These are phyloP conservation scores for Blechomonas ayalai DNA, from an alignment of 208 protist species.

Conservation along the genomic window DNA sequence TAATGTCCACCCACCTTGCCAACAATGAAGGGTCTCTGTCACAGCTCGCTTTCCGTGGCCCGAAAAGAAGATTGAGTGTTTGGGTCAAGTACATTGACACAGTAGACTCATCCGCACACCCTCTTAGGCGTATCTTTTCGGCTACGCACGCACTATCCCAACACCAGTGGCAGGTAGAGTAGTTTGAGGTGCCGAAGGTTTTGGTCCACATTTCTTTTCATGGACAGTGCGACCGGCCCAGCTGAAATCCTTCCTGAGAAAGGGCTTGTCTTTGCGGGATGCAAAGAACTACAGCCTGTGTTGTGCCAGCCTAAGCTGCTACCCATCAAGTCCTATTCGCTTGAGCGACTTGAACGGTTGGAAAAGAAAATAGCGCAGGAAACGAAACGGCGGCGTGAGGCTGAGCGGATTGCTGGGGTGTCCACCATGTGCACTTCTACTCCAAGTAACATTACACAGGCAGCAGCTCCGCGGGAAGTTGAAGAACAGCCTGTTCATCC, in stretches of 20 bases:
- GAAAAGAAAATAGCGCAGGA: constrained; percentile 67
- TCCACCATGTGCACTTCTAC: constrained; percentile 17
- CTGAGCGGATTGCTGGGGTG: constrained; percentile 8
- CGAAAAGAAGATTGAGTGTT: no score
- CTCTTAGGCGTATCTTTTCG: no score
- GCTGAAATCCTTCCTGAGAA: constrained; percentile 72
- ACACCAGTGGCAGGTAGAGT: no score
- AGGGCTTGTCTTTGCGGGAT: constrained; percentile 76
- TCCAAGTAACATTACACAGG: neutral
- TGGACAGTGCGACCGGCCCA: constrained; percentile 1
- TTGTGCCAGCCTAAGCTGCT: constrained; percentile 96
- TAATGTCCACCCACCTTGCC: no score
- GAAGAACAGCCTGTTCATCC: neutral
- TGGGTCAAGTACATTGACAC: no score
- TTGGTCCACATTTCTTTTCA: no score
- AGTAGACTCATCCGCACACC: no score
- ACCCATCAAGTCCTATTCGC: constrained; percentile 93
- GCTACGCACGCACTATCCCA: no score
- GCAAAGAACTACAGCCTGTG: constrained; percentile 62
- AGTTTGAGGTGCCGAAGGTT: no score
- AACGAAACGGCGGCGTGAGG: constrained; percentile 33
- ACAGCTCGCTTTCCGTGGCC: no score
- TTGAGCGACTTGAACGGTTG: constrained; percentile 90
- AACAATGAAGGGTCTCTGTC: no score
- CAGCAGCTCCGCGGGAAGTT: neutral